Conservation (phyloP, 768 basidiomycete species). For the Boletus eberwhitei region DNA sequence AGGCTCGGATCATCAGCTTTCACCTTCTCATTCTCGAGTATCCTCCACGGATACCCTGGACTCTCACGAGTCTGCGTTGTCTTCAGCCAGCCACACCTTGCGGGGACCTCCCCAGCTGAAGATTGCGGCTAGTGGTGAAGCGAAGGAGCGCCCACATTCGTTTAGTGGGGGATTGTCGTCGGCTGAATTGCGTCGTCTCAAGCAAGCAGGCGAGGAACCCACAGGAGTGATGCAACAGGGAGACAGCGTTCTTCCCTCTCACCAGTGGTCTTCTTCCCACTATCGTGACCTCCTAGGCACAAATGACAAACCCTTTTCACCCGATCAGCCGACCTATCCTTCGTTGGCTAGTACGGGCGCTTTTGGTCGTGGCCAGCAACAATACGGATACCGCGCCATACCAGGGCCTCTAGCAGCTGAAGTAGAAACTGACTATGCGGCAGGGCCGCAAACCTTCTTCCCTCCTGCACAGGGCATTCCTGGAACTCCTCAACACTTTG, state of each 20-base stretch:
- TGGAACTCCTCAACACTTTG: constrained; percentile 43
- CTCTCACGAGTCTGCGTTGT: constrained; percentile 53
- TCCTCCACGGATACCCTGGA: constrained; percentile 77
- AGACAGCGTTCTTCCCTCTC: constrained; percentile 38
- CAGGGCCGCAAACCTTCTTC: constrained; percentile 56
- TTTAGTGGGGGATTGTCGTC: constrained; percentile 75
- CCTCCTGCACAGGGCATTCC: constrained; percentile 39
- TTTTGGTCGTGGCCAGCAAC: constrained; percentile 51
- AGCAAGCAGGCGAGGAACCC: constrained; percentile 56
- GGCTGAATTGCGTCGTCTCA: constrained; percentile 71
- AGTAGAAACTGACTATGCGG: constrained; percentile 50
- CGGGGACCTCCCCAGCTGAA: constrained; percentile 55
- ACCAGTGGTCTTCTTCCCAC: constrained; percentile 50
- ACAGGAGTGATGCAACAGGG: constrained; percentile 33
- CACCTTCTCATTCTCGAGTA: constrained; percentile 72
- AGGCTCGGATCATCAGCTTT: constrained; percentile 61
- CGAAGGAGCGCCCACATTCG: constrained; percentile 76
- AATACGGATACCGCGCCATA: constrained; percentile 49
- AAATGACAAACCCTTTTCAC: constrained; percentile 40
- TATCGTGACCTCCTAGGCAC: constrained; percentile 43
- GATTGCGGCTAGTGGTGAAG: constrained; percentile 48
- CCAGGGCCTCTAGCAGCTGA: constrained; percentile 27
- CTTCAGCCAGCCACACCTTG: constrained; percentile 54
- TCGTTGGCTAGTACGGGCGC: constrained; percentile 52
- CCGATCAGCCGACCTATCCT: constrained; percentile 56